phyloP scores from a whole-genome alignment of 1,284 basidiomycete species.

The Malassezia furfur region DNA sequence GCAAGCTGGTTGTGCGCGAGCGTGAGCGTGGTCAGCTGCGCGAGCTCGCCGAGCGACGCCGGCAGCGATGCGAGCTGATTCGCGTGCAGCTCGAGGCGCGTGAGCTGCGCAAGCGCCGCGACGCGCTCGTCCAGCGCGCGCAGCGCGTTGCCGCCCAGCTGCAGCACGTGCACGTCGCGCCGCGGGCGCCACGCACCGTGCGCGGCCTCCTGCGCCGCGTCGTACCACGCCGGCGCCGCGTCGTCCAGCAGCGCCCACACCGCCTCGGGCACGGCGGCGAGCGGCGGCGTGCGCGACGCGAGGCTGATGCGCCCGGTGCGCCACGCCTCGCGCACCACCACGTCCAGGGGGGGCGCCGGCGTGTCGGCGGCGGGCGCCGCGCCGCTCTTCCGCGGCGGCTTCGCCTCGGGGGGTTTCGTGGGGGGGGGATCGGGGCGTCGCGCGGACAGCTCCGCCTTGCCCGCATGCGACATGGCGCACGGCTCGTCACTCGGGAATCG shows the following conservation, averaged over 20 bases:
- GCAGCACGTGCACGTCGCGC: conserved; percentile 25
- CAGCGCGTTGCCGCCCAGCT: conserved; percentile 31
- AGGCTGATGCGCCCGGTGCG: conserved; percentile 7
- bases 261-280: neutral
- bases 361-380: no score
- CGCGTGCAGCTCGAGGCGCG: conserved; percentile 33
- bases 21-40: conserved; percentile 27
- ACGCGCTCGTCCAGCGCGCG: conserved; percentile 23
- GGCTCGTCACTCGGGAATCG: no score
- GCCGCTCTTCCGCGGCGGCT: no score
- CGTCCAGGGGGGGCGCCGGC: neutral
- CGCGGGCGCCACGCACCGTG: conserved; percentile 29
- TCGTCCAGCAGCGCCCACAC: conserved; percentile 1
- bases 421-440: neutral
- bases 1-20: conserved; percentile 33
- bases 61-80: conserved; percentile 32
- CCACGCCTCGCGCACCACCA: conserved; percentile 2
- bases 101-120: conserved; percentile 26
- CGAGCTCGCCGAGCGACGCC: conserved; percentile 21
- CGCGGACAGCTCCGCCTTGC: neutral
- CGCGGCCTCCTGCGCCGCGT: neutral
- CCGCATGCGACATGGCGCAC: conserved; percentile 12
- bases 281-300: neutral
- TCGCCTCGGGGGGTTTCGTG: no score
- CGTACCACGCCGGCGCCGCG: conserved; percentile 6